Evolutionary conservation across 2,329 filamentous ascomycete species (phyloP), one percentile per base, ranked within the genome.

Genomic region (Trichoderma aggressivum): DNA sequence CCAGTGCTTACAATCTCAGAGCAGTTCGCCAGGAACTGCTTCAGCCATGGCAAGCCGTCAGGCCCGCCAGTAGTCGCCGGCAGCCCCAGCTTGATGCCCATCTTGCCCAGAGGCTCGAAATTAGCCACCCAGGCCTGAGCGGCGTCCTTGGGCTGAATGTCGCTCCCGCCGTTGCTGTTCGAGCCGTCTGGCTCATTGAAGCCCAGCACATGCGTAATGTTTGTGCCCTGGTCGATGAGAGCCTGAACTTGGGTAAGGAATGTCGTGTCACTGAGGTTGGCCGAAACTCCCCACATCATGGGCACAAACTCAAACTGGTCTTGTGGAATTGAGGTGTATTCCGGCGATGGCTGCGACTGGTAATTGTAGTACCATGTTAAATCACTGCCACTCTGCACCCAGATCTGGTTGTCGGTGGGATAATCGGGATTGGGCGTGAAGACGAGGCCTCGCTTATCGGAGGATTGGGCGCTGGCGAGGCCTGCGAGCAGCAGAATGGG

Each of bases 281-380:
- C 72, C 4, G 83, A 81, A 11, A 87, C 83, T 36, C 91, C 91
- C 90, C 91, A 95, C 72, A 94, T 87, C 92, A 94, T 94, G 64
- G 93, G 92, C 1, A 95, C 89, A 79, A 93, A 96, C 79, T 92
- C 86, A 75, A 95, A 88, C 16, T 85, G 80, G 16, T 83, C 81
- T 75, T 90, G 87, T 0, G 85, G 75, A 34, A 84, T 76, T 63
- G 84, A 79, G 53, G 79, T 74, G 77, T 86, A 90, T 55, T 82
- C 82, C 0, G 84, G 73, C 0, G 89, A 88, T 1, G 92, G 91
- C 4, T 80, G 78, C 24, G 84, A 77, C 30, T 82, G 80, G 80
- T 94, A 96, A 83, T 94, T 95, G 86, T 95, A 96, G 84, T 96
- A 96, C 93, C 93, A 96, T 3, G 89, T 91, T 70, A 95, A 81